Evolutionary conservation across 495 filamentous ascomycete genomes (phyloP), one percentile per base, ranked within the genome.

Genomic region (Neurospora discreta): DNA sequence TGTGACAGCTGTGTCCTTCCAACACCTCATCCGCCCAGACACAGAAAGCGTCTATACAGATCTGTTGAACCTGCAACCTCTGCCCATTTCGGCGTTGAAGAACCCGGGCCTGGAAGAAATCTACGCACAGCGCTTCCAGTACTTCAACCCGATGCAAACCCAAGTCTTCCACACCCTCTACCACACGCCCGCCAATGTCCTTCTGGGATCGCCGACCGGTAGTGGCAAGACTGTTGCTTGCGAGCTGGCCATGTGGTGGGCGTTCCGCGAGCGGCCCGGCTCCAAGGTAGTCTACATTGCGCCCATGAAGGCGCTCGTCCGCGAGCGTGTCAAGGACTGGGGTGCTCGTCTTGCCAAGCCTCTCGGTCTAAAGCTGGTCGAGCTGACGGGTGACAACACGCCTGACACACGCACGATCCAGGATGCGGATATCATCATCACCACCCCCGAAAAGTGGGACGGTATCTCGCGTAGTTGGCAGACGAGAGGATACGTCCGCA

Each of bases 181-280:
- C 70, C 93, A 98, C 78, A 95, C 95, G 0, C 80, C 90, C 39
- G 89, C 91, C 43, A 99, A 99, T 76, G 94, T 98, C 9, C 84
- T 99, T 5, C 88, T 99, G 8, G 95, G 95, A n/a, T 98, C 95
- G 16, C 95, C 95, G 7, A 99, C 95, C 7, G 95, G 95, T 68
- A 95, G 92, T 84, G 95, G 95, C 71, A 99, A 99, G 83, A 99
- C 95, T 3, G 90, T 99, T 39, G 95, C 95, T 16, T 92, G 91
- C 39, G 95, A 99, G 77, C 79, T 99, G 69, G 96, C 96, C n/a
- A 98, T 99, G 96, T 99, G 95, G 95, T 97, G 93, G 95, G 94
- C 96, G 7, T 98, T 99, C 81, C 90, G 95, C 13, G 94, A 98
- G 79, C 92, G 91, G 46, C 96, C 96, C 1, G 93, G 94, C 3